Evolutionary conservation across 2,329 filamentous ascomycete species (phyloP).

Genomic region (Laburnicola sp.): DNA sequence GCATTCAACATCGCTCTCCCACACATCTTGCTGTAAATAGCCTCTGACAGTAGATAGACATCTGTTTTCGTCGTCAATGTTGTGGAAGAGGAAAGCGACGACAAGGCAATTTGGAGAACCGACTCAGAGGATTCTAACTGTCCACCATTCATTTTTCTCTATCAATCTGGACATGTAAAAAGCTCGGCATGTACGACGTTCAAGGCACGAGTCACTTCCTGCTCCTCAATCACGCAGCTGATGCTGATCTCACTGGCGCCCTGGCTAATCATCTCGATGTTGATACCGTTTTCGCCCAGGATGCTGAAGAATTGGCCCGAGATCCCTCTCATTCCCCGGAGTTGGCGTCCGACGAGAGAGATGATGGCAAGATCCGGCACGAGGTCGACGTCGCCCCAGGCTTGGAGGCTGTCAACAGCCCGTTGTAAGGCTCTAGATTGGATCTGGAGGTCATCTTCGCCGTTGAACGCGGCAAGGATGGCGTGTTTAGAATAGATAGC

Average conservation of each 20-base stretch:
- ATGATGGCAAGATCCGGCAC: conserved; percentile 93
- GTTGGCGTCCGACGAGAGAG: conserved; percentile 88
- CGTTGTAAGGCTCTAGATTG: conserved; percentile 52
- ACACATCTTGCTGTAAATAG: too few relatives aligned
- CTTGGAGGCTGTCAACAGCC: conserved; percentile 69
- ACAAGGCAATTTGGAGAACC: too few relatives aligned
- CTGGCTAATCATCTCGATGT: conserved; percentile 92
- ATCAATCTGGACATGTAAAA: conserved; percentile 96
- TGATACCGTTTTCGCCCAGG: conserved; percentile 88
- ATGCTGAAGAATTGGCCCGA: conserved; percentile 94
- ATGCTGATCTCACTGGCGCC: conserved; percentile 99
- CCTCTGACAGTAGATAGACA: too few relatives aligned
- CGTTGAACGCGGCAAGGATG: conserved; percentile 52
- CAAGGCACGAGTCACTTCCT: conserved; percentile 88
- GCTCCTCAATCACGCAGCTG: conserved; percentile 91
- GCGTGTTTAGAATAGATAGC: conserved; percentile 80
- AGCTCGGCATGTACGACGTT: conserved; percentile 96
- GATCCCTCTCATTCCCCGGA: conserved; percentile 96
- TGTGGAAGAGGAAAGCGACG: too few relatives aligned
- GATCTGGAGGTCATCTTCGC: conserved; percentile 54
- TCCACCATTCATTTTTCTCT: too few relatives aligned
- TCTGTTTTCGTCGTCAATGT: too few relatives aligned
- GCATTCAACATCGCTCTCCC: too few relatives aligned
- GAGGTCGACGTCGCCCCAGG: conserved; percentile 87
- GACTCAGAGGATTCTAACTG: too few relatives aligned